Percentiles rank a stretch among this genome's conserved stretches.
Conservation (phyloP, 2,329 filamentous ascomycete species). For the Colletotrichum chrysophilum region DNA sequence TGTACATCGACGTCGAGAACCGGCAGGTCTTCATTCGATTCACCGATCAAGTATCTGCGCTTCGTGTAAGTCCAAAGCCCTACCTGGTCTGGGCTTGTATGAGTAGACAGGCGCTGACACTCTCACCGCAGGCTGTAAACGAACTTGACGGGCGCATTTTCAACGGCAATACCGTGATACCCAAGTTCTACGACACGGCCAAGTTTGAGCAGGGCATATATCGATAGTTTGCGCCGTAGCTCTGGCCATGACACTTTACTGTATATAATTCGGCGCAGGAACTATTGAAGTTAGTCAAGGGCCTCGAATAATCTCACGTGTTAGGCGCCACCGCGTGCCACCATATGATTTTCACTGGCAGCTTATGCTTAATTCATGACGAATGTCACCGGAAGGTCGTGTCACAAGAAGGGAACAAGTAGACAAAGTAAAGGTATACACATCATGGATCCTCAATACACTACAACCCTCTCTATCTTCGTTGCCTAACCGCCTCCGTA, state of each 20-base stretch:
- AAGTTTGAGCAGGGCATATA: slow-evolving; percentile 78
- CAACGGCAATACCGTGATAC: slow-evolving; percentile 83
- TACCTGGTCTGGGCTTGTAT: background rate
- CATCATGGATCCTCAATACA: slow-evolving; percentile 20
- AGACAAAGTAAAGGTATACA: slow-evolving; percentile 3
- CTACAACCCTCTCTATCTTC: slow-evolving; percentile 15
- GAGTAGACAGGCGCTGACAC: background rate
- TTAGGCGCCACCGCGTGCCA: background rate
- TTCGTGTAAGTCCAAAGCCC: slow-evolving; percentile 69
- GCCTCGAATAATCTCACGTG: background rate
- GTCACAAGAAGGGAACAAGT: background rate
- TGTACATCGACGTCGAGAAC: slow-evolving; percentile 72
- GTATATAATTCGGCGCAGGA: background rate
- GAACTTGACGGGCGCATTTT: slow-evolving; percentile 88
- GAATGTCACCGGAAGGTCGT: background rate
- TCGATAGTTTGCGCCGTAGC: slow-evolving; percentile 26
- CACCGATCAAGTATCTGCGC: slow-evolving; percentile 80
- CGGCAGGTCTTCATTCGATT: slow-evolving; percentile 91
- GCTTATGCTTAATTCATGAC: background rate
- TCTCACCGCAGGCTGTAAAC: slow-evolving; percentile 74
- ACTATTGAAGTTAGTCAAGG: background rate
- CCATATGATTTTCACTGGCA: background rate
- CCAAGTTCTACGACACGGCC: slow-evolving; percentile 81
- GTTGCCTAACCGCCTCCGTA: slow-evolving; percentile 7
- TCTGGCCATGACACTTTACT: background rate